Evolutionary conservation across 2,329 filamentous ascomycete genomes (phyloP).

Genomic region (Corinectria fuckeliana): DNA sequence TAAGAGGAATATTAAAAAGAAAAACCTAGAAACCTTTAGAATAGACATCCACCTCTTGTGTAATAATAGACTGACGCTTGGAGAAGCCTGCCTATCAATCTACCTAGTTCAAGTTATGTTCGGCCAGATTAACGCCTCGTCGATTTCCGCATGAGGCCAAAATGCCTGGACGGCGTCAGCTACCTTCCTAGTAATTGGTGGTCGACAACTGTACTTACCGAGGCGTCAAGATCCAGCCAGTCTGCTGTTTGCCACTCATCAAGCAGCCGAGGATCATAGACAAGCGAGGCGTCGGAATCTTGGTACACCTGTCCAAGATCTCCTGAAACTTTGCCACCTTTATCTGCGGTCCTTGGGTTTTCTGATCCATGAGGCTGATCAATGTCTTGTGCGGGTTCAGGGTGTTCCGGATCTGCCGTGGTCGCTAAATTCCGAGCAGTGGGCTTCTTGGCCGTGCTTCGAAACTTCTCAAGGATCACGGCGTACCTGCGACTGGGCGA

Average conservation of each 20-base stretch:
- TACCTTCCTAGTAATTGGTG: not conserved
- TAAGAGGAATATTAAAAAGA: too few relatives aligned
- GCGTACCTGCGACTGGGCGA: constrained; percentile 30
- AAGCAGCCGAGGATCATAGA: constrained; percentile 15
- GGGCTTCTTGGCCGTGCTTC: constrained; percentile 4
- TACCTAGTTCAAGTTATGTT: constrained; percentile 9
- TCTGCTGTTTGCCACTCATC: constrained; percentile 27
- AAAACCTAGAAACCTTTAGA: constrained; percentile 45
- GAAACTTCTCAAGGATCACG: constrained; percentile 27
- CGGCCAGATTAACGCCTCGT: constrained; percentile 15
- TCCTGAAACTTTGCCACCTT: not conserved
- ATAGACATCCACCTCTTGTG: not conserved
- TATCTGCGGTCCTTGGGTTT: not conserved
- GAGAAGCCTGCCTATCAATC: not conserved
- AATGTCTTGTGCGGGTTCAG: not conserved
- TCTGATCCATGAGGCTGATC: not conserved
- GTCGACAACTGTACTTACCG: constrained; percentile 6
- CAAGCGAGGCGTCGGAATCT: not conserved
- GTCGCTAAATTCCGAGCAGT: not conserved
- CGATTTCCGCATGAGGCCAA: constrained; percentile 18
- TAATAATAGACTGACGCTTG: not conserved
- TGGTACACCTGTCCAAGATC: not conserved
- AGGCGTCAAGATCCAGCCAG: constrained; percentile 29
- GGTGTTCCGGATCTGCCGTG: not conserved
- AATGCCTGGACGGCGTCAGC: constrained; percentile 9